A percentile compares a stretch with the other conserved stretches of the same genome.
phyloP scores from a whole-genome alignment of 2,329 filamentous ascomycete species.

The Verticillium nubilum region DNA sequence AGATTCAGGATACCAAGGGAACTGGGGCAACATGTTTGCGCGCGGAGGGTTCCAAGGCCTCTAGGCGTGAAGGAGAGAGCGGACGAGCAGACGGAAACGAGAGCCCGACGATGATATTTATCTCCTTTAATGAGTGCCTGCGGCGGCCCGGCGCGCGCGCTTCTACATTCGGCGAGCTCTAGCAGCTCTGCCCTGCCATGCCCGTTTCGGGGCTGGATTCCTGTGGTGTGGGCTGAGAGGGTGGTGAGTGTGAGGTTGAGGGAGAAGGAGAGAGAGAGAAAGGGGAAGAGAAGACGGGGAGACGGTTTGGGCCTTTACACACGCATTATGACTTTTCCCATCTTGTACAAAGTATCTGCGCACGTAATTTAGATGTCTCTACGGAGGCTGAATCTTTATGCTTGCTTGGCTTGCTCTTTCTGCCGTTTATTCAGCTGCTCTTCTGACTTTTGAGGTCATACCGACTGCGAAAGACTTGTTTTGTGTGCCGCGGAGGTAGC shows the following conservation, averaged over 20 bases:
- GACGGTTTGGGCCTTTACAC: neutral
- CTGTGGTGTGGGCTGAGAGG: neutral
- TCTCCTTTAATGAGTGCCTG: neutral
- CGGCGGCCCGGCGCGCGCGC: neutral
- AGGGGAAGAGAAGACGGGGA: neutral
- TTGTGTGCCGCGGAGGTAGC: too few species aligned
- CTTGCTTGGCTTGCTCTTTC: neutral
- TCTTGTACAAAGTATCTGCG: neutral
- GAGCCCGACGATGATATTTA: neutral
- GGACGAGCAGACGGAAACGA: neutral
- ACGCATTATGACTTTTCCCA: neutral
- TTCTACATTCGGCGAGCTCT: neutral
- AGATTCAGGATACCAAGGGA: conserved; percentile 12
- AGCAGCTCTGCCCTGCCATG: neutral
- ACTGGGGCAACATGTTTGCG: conserved; percentile 12
- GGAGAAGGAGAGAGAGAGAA: neutral
- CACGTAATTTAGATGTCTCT: neutral
- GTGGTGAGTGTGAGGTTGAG: neutral
- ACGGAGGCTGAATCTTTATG: neutral
- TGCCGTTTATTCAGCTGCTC: too few species aligned
- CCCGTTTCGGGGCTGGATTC: neutral
- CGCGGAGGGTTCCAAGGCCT: conserved; percentile 10
- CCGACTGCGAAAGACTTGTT: too few species aligned
- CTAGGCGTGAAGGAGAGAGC: neutral
- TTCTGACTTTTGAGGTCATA: too few species aligned